Evolutionary conservation across 1,284 basidiomycete species (phyloP).

Genomic region (Marasmius sp.): DNA sequence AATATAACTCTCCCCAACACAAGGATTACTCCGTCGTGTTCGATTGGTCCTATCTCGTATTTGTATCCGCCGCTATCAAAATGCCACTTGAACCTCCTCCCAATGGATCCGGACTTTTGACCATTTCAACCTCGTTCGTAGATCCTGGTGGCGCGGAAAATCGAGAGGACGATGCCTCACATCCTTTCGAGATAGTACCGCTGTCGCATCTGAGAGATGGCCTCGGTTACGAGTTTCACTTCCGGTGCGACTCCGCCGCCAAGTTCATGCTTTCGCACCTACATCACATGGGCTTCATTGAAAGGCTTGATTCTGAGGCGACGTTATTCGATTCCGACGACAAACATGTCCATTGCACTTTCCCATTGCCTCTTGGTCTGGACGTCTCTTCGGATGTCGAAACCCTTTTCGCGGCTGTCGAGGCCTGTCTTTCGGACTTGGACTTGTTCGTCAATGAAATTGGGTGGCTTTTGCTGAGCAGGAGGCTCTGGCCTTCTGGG

Average conservation of each 20-base stretch:
- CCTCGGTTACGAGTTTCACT: constrained; percentile 59
- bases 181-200: constrained; percentile 57
- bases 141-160: not conserved
- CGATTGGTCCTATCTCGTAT: constrained; percentile 65
- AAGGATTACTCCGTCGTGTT: constrained; percentile 56
- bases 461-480: constrained; percentile 62
- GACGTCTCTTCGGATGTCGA: constrained; percentile 75
- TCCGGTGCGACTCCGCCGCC: constrained; percentile 54
- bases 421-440: constrained; percentile 66
- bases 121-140: constrained; percentile 24
- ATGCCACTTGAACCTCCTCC: constrained; percentile 32
- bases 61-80: constrained; percentile 57
- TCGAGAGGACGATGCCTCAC: constrained; percentile 24
- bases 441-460: constrained; percentile 74
- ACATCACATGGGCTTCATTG: constrained; percentile 60
- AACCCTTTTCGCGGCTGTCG: constrained; percentile 68
- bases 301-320: constrained; percentile 38
- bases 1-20: constrained; percentile 40
- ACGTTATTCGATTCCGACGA: constrained; percentile 35
- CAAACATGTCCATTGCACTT: constrained; percentile 45
- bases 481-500: constrained; percentile 71
- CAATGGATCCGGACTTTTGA: not conserved
- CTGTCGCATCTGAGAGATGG: constrained; percentile 59
- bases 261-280: constrained; percentile 59
- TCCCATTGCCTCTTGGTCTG: constrained; percentile 68